A percentile compares a stretch with the other conserved stretches of the same genome.
Conservation (phyloP, 257 asterid genomes). For the Prunella vulgaris region DNA sequence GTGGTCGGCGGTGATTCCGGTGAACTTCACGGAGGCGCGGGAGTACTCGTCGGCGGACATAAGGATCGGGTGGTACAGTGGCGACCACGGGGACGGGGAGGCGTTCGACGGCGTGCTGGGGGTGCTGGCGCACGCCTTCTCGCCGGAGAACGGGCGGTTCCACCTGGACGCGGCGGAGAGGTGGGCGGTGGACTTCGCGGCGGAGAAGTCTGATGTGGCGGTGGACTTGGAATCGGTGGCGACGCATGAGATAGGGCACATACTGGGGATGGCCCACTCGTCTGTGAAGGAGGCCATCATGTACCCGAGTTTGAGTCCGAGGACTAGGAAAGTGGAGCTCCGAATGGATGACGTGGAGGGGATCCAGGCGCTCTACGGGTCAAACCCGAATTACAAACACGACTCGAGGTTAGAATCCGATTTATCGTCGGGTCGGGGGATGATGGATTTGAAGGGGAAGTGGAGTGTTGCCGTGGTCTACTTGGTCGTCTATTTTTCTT, state of each 20-base stretch:
- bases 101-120: slow-evolving; percentile 83
- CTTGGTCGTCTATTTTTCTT: too few species aligned
- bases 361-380: slow-evolving; percentile 58
- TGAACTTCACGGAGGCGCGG: slow-evolving; percentile 58
- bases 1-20: slow-evolving; percentile 89
- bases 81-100: slow-evolving; percentile 89
- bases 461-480: too few species aligned
- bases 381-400: too few species aligned
- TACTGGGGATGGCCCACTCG: slow-evolving; percentile 86
- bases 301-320: slow-evolving; percentile 81
- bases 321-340: slow-evolving; percentile 69
- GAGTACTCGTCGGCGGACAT: slow-evolving; percentile 54
- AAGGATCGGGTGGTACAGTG: slow-evolving; percentile 68
- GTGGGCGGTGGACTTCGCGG: slow-evolving; percentile 73
- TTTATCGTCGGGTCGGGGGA: too few species aligned
- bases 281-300: slow-evolving; percentile 74
- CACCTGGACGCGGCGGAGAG: slow-evolving; percentile 77
- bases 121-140: slow-evolving; percentile 81
- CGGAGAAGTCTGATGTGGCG: slow-evolving; percentile 55
- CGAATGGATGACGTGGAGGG: slow-evolving; percentile 82
- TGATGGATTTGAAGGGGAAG: too few species aligned
- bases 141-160: slow-evolving; percentile 85
- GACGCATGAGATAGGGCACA: slow-evolving; percentile 89
- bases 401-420: too few species aligned
- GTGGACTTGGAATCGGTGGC: slow-evolving; percentile 94